Evolutionary conservation across 352 stramenopile genomes (phyloP), one percentile per base, ranked within the genome.

Genomic region (Thalassiosira sp.): DNA sequence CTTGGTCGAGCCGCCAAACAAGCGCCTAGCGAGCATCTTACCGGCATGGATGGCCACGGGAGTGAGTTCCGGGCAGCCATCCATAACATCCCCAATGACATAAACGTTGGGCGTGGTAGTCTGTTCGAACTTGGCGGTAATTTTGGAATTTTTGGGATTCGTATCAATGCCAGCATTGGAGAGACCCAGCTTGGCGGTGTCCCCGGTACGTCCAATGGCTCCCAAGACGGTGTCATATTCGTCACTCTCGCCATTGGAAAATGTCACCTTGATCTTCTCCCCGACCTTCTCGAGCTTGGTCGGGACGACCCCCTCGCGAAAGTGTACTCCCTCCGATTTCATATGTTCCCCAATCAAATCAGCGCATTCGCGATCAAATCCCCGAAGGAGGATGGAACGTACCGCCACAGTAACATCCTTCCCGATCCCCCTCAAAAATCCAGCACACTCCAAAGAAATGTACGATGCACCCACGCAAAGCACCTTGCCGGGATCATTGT

Each of bases 321-420:
- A 98, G 69, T 95, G 90, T 16, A 98, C 94, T 33, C 95, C 89
- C 62, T 93, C 87, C 52, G 96, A 74, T 71, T 95, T 92, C 95
- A 98, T 97, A 84, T 97, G 95, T 16, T 94, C 86, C 16, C 93
- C 94, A 74, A 99, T 97, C 56, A 94, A 93, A 22, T 95, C 92
- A 27, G 94, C 94, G 81, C 97, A 98, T 79, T 99, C 95, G 59
- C 97, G 86, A 90, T 99, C 97, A 81, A 99, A 99, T 25, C 96
- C 95, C 70, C 97, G 94, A 45, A 99, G 88, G 16, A 99, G 84
- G 60, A 98, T 98, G 20, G 94, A 98, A 48, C 97, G 94, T 11
- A 99, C 96, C 77, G 98, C 97, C 54, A 98, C 90, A 59, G 96
- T 98, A 15, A 98, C 95, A 79, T 98, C 95, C 76, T 95, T 97